Evolutionary conservation across 192 early-diverging fungal species (phyloP), one percentile per base, ranked within the genome.

Genomic region (Allomyces macrogynus): DNA sequence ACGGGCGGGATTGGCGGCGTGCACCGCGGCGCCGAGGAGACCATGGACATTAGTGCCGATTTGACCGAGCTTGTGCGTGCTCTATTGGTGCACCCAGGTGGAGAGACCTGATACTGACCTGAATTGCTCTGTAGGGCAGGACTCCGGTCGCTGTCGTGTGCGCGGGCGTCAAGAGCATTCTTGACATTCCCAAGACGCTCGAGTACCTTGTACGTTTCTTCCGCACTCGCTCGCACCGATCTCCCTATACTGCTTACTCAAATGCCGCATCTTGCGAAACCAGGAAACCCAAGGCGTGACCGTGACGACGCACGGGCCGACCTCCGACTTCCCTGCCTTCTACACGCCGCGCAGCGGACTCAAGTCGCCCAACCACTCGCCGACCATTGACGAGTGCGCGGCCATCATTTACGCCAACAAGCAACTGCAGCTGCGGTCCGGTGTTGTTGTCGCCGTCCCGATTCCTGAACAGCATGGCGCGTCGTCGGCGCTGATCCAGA

Each of bases 1-100:
- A 98, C 95, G 7, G 95, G 95, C 22, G 95, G 94, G 8, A 96
- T 98, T 65, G 95, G 95, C 44, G 95, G 95, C 42, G 93, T 92
- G 32, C 92, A 95, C 66, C 81, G 93, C 10, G 90, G 86, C 10
- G 89, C 80, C 18, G 84, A 86, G 71, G 66, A 72, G 23, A 81
- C 86, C 0, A 79, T 92, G 81, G 95, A 98, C 69, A 74, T 93
- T 23, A 90, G 87, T 64, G 93, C 93, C 3, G 95, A 98, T 78
- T 72, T 98, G 64, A 87, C 84, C 4, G 95, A 96, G 75, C 77
- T 98, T 14, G 49, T 57, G 20, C 20, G 49, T 57, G 16, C 16
- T 4, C 20, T 14, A 20, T n/a, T n/a, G 12, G 49, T 10, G 49
- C 8, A 4, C 9, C 16, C 20, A n/a, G 20, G 20, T 57, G 49